Base-by-base conservation (phyloP, 2,329 filamentous ascomycete genomes). In the Sporothrix luriei region DNA sequence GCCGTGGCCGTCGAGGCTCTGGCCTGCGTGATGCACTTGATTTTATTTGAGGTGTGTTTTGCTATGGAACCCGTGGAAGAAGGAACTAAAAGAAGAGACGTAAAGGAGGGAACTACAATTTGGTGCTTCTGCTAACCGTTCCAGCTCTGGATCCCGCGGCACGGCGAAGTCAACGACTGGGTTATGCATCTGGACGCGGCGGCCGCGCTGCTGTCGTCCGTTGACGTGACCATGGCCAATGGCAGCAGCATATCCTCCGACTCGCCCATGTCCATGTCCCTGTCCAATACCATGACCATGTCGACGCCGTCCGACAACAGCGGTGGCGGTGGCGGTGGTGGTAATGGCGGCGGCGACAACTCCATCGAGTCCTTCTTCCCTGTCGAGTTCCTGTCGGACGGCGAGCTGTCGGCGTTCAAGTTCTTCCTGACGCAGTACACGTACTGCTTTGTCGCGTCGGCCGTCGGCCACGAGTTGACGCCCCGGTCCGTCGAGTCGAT, bases 391-490 rank as follows among this genome's bases (percentile, higher is more conserved):
- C n/a, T 70, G 26, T 64, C 69, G 1, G 69, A 67, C 16, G 38
- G 49, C 26, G 69, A 70, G 29, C 3, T 19, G 10, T 55, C 66
- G 4, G 69, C 69, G 6, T 70, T 70, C 55, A 40, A 65, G 3
- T 70, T 68, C 11, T 70, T 68, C 16, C 6, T 70, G 57, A 65
- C 57, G 21, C 65, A 64, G 51, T 70, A 68, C 57, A 70, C 69
- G 0, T 68, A 24, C 57, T 57, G 16, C 40, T 70, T 70, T 57
- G 49, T 68, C 14, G 19, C 40, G 5, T 55, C 65, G 13, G 69
- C 69, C 29, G 51, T 65, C 24, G 57, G 65, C 49, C 59, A 46
- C 38, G 69, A 49, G 19, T 40, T 70, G 49, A 68, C 69, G 6
- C 49, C 65, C 4, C 69, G 55, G 57, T 64, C 65, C 21, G 19